Conservation (phyloP, 2,329 filamentous ascomycete species). For the Penicillium sp. region DNA sequence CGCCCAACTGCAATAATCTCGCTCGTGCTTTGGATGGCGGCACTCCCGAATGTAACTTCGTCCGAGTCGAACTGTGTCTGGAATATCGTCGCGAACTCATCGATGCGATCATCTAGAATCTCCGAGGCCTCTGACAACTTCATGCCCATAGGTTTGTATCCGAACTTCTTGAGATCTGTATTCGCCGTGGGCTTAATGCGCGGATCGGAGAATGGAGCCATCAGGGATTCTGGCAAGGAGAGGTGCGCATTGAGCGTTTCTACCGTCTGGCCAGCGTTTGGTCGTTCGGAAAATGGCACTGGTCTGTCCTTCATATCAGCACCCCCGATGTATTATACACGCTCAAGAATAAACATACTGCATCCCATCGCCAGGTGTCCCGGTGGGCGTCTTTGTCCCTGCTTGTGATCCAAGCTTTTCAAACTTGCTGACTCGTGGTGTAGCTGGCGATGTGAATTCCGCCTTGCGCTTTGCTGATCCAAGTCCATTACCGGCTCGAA, state of each 20-base stretch:
- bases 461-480: slow-evolving; percentile 54
- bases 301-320: slow-evolving; percentile 39
- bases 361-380: slow-evolving; percentile 30
- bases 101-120: slow-evolving; percentile 90
- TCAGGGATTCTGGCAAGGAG: slow-evolving; percentile 61
- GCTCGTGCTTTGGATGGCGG: slow-evolving; percentile 75
- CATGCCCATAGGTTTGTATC: slow-evolving; percentile 91
- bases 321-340: neutral
- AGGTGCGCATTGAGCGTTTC: slow-evolving; percentile 81
- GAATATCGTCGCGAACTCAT: slow-evolving; percentile 74
- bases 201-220: slow-evolving; percentile 67
- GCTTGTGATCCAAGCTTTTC: slow-evolving; percentile 51
- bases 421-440: slow-evolving; percentile 43
- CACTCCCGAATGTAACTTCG: slow-evolving; percentile 78
- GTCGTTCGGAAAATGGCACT: slow-evolving; percentile 70
- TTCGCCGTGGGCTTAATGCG: slow-evolving; percentile 81
- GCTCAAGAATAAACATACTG: slow-evolving; percentile 34
- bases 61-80: slow-evolving; percentile 72
- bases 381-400: slow-evolving; percentile 37
- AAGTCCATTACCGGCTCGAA: slow-evolving; percentile 29
- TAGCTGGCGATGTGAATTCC: slow-evolving; percentile 47
- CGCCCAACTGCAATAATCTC: slow-evolving; percentile 88
- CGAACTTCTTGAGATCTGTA: slow-evolving; percentile 85
- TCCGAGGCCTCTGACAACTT: slow-evolving; percentile 89
- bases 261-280: slow-evolving; percentile 73